phyloP scores from a whole-genome alignment of 169 alveolate species.

The Eimeria tenella region DNA sequence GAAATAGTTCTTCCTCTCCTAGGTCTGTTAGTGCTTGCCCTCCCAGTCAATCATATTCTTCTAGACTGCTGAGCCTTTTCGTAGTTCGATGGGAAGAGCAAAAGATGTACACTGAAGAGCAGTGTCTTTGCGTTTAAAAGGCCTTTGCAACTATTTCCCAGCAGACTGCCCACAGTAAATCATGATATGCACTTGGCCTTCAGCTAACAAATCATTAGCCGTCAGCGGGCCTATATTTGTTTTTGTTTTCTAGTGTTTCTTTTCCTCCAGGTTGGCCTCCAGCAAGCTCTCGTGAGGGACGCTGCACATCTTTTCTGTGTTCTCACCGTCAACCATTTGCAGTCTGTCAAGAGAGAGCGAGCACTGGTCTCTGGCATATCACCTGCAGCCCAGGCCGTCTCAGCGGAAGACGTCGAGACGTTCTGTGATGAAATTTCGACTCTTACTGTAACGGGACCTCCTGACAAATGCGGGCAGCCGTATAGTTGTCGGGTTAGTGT shows the following conservation, averaged over 20 bases:
- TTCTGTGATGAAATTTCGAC: not conserved
- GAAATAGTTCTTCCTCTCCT: not conserved
- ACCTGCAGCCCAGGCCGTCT: not conserved
- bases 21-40: not conserved
- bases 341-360: not conserved
- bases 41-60: too few relatives aligned
- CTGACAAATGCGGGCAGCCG: not conserved
- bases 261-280: constrained; percentile 17
- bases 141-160: not conserved
- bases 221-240: not conserved
- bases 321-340: not conserved
- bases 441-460: not conserved
- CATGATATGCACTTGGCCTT: too few relatives aligned
- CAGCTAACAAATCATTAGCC: too few relatives aligned
- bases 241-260: not conserved
- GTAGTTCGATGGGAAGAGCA: too few relatives aligned
- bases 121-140: not conserved
- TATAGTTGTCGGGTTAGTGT: too few relatives aligned
- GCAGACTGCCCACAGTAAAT: too few relatives aligned
- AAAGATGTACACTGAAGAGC: not conserved
- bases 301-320: constrained; percentile 25
- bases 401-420: constrained; percentile 13
- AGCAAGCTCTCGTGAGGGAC: constrained; percentile 39
- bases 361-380: not conserved
- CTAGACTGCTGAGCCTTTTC: too few relatives aligned